Base-by-base conservation (phyloP, 2,329 filamentous ascomycete genomes). In the Fulvia fulva region DNA sequence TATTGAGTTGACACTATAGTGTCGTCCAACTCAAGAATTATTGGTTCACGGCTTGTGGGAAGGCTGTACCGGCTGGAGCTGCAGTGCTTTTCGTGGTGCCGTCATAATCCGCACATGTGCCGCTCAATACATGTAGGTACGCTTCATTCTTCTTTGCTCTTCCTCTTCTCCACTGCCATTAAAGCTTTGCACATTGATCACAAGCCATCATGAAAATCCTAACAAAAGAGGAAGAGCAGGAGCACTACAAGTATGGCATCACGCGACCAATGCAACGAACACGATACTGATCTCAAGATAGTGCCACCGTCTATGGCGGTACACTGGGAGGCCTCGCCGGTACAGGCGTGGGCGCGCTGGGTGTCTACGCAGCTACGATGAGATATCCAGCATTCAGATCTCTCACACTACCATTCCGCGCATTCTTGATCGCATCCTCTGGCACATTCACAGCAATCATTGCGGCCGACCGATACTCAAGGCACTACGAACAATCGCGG, bases 141-240 rank as follows among this genome's bases (percentile, higher is more conserved):
- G 16, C 23, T 12, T 16, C 25, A 16, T 21, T 32, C 50, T 41
- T 22, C 22, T 22, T 37, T 32, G 21, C 5, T 1, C 21, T 23
- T 41, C 12, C 8, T 23, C 16, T 23, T 21, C 16, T 28, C n/a
- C n/a, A 50, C 11, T 28, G 23, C n/a, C 47, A 28, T 53, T 30
- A 30, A 53, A 50, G 28, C 23, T 9, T 34, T 25, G 32, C 30
- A 26, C 28, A 51, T 22, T 19, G 12, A 4, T 41, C 22, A 28
- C 28, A 76, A 81, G 52, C 23, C 56, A 69, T 51, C 63, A 99
- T 97, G 94, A 97, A 97, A 87, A 81, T 97, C 72, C 83, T 97
- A 73, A 95, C 89, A 69, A 91, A 93, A 74, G 91, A 97, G 84
- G 90, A 97, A 79, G 92, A 97, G 78, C 75, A 81, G 60, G 89